Percentiles rank a stretch among this genome's conserved stretches.
phyloP scores from a whole-genome alignment of 2,329 filamentous ascomycete genomes.

The Ilyonectria destructans region DNA sequence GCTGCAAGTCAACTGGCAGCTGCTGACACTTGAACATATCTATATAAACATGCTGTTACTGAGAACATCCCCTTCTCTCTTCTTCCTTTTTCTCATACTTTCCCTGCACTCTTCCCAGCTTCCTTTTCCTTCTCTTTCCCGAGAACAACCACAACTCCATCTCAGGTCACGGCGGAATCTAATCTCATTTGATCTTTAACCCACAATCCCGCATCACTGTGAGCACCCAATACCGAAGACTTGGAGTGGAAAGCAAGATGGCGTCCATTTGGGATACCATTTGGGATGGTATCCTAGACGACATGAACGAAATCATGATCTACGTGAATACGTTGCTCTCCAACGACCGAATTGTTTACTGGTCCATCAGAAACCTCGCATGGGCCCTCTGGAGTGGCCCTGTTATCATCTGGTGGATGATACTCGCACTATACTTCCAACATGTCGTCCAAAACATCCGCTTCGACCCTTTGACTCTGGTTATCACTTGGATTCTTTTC shows the following conservation, averaged over 20 bases:
- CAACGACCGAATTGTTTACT: constrained; percentile 14
- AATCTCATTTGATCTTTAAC: neutral
- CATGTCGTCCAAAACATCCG: neutral
- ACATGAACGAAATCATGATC: neutral
- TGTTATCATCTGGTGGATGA: constrained; percentile 14
- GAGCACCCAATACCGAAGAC: neutral
- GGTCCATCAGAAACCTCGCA: neutral
- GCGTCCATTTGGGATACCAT: neutral
- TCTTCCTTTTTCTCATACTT: too few relatives aligned
- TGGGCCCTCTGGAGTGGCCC: constrained; percentile 8
- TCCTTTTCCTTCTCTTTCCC: neutral
- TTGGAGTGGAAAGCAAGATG: neutral
- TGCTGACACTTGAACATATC: too few relatives aligned
- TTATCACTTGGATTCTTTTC: constrained; percentile 16
- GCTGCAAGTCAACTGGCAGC: too few relatives aligned
- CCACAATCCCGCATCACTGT: neutral
- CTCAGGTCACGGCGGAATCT: neutral
- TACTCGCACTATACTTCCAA: constrained; percentile 21
- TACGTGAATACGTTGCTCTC: neutral
- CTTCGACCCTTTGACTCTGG: neutral
- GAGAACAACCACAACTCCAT: too few relatives aligned
- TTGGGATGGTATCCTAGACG: neutral
- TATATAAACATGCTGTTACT: too few relatives aligned
- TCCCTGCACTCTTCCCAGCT: too few relatives aligned
- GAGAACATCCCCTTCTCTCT: too few relatives aligned